Base-by-base conservation (phyloP, 805 yeast species). In the Wickerhamiella shivajii region DNA sequence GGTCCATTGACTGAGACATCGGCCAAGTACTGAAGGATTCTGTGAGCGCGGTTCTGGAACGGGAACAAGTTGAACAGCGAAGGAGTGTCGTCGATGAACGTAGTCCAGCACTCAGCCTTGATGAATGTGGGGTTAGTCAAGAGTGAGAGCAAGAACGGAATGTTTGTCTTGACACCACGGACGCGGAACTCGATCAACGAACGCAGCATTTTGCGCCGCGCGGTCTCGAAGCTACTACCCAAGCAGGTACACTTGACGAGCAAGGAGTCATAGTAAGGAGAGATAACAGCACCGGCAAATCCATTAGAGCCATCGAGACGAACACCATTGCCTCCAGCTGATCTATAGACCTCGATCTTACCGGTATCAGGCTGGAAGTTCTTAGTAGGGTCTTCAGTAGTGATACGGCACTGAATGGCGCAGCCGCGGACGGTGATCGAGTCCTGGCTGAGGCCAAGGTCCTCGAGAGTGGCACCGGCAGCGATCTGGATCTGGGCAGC, bases 301-400 rank as follows among this genome's bases (percentile, higher is more conserved):
- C 95, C 96, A 56, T 87, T 87, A 62, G 97, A 97, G 64, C 98
- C 98, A 52, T 87, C 98, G 47, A 90, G 69, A 64, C 99, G 76
- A 30, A 90, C 96, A 59, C 99, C 99, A 54, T 90, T 90, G 67
- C 99, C 99, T 61, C 98, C 98, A 15, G 97, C 81, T 29, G 96
- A 84, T 59, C 97, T 74, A 66, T 87, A 87, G 29, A 87, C 98
- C 60, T 87, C 98, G 49, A 87, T 78, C 60, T 85, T 84, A 55
- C 98, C 98, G 3, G 97, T 90, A 56, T 87, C 98, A 11, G 98
- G 98, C 61, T 81, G 96, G 74, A 87, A 87, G 55, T 78, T 81
- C 64, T 85, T 85, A 33, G 93, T 55, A 9, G 98, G 97, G 56
- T 87, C 98, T 60, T 90, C 98, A 33, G 98, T 87, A 39, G 97